A percentile compares a stretch with the other conserved stretches of the same genome.
Conservation (phyloP, 805 yeast species). For the Metschnikowia santaceciliae region DNA sequence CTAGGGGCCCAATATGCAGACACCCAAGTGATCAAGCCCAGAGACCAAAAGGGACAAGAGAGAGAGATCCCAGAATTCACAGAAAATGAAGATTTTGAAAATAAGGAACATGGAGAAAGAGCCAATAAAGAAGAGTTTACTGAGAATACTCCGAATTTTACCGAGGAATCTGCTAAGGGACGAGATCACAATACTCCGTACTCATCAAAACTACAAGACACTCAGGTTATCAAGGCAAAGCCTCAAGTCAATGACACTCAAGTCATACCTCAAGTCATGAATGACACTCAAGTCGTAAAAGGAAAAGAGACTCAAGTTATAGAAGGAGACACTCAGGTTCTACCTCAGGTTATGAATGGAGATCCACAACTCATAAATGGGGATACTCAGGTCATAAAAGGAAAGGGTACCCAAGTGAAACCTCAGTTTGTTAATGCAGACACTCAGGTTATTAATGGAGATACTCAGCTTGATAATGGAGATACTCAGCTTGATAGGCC, state of each 20-base stretch:
- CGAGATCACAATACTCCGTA: too few species aligned
- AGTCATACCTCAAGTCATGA: not conserved
- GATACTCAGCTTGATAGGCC: not conserved
- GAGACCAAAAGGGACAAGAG: not conserved
- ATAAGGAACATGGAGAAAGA: too few species aligned
- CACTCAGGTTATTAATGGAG: not conserved
- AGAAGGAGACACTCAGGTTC: not conserved
- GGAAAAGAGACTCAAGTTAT: not conserved
- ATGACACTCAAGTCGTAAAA: not conserved
- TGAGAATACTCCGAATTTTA: too few species aligned
- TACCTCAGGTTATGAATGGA: not conserved
- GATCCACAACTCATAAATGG: not conserved
- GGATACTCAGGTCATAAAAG: not conserved
- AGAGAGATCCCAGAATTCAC: too few species aligned
- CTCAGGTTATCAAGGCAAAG: not conserved
- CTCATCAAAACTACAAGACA: not conserved
- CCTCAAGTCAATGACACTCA: too few species aligned
- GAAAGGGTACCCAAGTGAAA: not conserved
- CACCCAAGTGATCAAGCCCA: not conserved
- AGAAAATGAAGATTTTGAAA: too few species aligned
- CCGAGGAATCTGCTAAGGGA: too few species aligned
- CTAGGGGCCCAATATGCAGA: not conserved
- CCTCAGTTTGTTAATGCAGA: not conserved
- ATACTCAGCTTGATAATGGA: not conserved
- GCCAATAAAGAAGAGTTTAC: too few species aligned